Evolutionary conservation across 179 eudicot genomes (phyloP), one percentile per base, ranked within the genome.

Genomic region (Beta lomatogona): DNA sequence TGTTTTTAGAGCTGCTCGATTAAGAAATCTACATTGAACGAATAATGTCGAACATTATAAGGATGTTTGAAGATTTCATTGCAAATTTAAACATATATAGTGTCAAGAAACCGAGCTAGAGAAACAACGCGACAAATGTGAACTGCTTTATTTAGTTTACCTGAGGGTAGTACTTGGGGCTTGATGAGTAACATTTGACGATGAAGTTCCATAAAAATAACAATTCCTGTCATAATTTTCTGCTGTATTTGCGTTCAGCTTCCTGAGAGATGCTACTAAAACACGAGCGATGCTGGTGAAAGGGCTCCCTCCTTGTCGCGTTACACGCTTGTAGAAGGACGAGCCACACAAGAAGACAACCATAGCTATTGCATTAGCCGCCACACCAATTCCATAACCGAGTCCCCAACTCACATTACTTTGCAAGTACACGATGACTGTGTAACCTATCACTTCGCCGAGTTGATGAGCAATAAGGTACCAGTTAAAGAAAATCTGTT

Each of bases 341-440:
- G 81, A 53, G 10, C 81, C 81, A 25, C 25, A 54, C 31, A 69
- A n/a, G 67, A 78, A 55, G 8, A 78, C 0, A 16, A 78, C 41
- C 10, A 69, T 13, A n/a, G 75, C 67, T 41, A 78, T 68, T 67
- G 59, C n/a, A 78, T 78, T 78, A 55, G 41, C 63, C 28, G n/a
- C 65, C 6, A 78, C 69, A 0, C 81, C 75, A 44, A 78, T 69
- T 10, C 81, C 81, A 57, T 68, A 78, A 6, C 75, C 75, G 44
- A 78, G 21, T 9, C 73, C 31, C 81, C 81, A 78, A 6, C 45
- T 68, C 36, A 22, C 61, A 5, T 22, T 77, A 60, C 44, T 57
- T 25, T 78, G 71, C n/a, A 67, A 12, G 22, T 67, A 78, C 64
- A 57, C 54, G 10, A 54, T 21, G 9, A 69, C 67, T 54, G 75